Evolutionary conservation across 2,329 filamentous ascomycete species (phyloP), one percentile per base, ranked within the genome.

Genomic region (Cordyceps pruinosa): DNA sequence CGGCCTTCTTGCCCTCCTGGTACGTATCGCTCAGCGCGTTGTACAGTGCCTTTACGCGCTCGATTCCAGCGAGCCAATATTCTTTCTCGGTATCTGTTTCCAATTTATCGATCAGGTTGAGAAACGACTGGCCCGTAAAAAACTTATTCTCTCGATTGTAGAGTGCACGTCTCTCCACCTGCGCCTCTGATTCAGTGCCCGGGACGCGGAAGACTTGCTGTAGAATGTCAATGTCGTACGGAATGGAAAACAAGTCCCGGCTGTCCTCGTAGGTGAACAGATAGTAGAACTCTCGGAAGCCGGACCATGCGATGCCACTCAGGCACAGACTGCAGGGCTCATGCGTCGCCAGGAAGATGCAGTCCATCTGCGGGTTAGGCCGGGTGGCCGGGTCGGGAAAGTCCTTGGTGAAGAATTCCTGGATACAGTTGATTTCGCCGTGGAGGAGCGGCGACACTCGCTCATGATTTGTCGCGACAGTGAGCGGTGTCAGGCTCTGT

Each of bases 401-500:
- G 21, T 64, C 63, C 1, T 65, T 65, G 0, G 72, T 72, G 68
- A 81, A 83, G 70, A 83, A 83, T 32, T 76, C 68, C 62, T 82
- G 79, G 67, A 84, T 82, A 71, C 80, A 83, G 66, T 82, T 80
- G 66, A 83, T 81, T 62, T 84, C 81, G 59, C 80, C 81, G 66
- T 83, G 81, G 9, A 83, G 72, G 4, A 83, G 72, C 2, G 81
- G 81, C 5, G 80, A 83, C 1, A 65, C 66, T 12, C 73, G 72
- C 66, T 83, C 80, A 66, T 83, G 77, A 70, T 84, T 84, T 46
- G 79, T 83, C 10, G 79, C 73, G 6, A 79, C 74, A 0, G 77
- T 79, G 15, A 78, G 66, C 2, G 76, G 71, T 0, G 61, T 45
- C 6, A 83, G 73, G 17, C 64, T 66, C 2, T 66, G 48, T 1